Base-by-base conservation (phyloP, 192 early-diverging fungal genomes). In the Gonapodya sp. region DNA sequence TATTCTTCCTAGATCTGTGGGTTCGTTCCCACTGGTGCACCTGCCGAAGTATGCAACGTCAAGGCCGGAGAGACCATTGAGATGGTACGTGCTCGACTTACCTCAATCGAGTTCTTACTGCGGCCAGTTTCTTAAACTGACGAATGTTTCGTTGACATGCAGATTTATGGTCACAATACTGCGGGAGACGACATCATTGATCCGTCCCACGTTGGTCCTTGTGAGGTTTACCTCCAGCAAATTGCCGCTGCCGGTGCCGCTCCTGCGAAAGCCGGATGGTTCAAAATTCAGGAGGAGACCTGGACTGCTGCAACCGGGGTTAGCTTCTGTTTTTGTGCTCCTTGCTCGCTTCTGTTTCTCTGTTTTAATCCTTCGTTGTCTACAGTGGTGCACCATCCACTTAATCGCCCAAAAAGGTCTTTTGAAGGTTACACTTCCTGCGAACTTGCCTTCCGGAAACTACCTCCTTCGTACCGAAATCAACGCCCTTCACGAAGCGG, bases 261-360 rank as follows among this genome's bases (percentile, higher is more conserved):
- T 0, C 37, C 31, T 32, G 34, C 82, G 8, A 35, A 77, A 1
- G 35, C 78, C 83, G 82, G 82, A n/a, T 83, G 83, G 83, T 83
- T 83, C 83, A 83, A 83, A 73, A 83, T 83, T 81, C 73, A 83
- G n/a, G 83, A 83, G 46, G 78, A 83, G 35, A 80, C 80, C 0
- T 83, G 32, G 73, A 83, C 75, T 32, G 18, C 18, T 74, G 31
- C 18, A 73, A 79, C 64, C 0, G 46, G 46, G 8, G 46, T 64
- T 8, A 64, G 46, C 24, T 64, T 64, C 8, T 8, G 46, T 64
- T 64, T 64, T 64, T 24, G 24, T 24, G 46, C 46, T 8, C 46
- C 8, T 24, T 16, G 46, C 46, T 64, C 46, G 8, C 8, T 64
- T 64, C 46, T 16, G 46, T 64, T 64, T 64, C 46, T 64, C 24